Percentiles rank a stretch among this genome's conserved stretches.
Evolutionary conservation across 2,329 filamentous ascomycete species (phyloP).

Genomic region (Acrocalymma vagum): DNA sequence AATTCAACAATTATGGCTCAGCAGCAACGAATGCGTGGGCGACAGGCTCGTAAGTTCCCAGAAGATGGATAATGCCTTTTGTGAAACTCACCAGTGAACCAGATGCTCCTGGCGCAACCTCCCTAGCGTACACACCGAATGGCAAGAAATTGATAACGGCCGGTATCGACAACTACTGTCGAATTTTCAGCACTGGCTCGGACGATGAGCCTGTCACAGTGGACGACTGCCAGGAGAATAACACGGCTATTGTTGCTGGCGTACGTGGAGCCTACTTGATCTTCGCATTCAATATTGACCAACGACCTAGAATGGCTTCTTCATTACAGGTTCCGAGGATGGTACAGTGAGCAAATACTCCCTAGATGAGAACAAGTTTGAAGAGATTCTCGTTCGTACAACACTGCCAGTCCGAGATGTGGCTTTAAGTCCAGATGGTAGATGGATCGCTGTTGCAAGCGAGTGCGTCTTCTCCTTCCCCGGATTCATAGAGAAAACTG

Average conservation of each 20-base stretch:
- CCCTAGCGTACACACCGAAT: slow-evolving; percentile 87
- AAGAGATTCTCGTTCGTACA: slow-evolving; percentile 82
- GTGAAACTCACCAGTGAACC: slow-evolving; percentile 1
- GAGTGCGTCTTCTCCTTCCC: slow-evolving; percentile 66
- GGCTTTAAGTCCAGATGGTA: slow-evolving; percentile 78
- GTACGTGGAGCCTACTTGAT: slow-evolving; percentile 49
- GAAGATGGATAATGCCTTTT: slow-evolving; percentile 1
- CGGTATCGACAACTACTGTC: slow-evolving; percentile 91
- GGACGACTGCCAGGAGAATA: slow-evolving; percentile 89
- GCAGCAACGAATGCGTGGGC: slow-evolving; percentile 32
- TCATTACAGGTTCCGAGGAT: slow-evolving; percentile 90
- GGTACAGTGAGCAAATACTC: slow-evolving; percentile 95
- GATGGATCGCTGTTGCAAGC: slow-evolving; percentile 95
- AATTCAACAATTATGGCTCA: slow-evolving; percentile 16
- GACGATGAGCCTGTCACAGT: slow-evolving; percentile 93
- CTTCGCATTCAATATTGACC: slow-evolving; percentile 22
- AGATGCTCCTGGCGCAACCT: slow-evolving; percentile 88
- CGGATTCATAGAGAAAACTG: slow-evolving; percentile 15
- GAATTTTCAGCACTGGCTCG: slow-evolving; percentile 89
- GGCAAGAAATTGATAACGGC: slow-evolving; percentile 88
- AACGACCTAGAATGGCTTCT: slow-evolving; percentile 72
- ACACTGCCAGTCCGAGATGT: slow-evolving; percentile 89
- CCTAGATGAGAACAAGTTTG: slow-evolving; percentile 76
- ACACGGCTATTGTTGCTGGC: slow-evolving; percentile 78
- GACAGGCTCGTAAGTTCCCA: slow-evolving; percentile 40